Percentiles rank a stretch among this genome's conserved stretches.
Conservation (phyloP, 495 filamentous ascomycete genomes). For the Hypoxylon perforatum region DNA sequence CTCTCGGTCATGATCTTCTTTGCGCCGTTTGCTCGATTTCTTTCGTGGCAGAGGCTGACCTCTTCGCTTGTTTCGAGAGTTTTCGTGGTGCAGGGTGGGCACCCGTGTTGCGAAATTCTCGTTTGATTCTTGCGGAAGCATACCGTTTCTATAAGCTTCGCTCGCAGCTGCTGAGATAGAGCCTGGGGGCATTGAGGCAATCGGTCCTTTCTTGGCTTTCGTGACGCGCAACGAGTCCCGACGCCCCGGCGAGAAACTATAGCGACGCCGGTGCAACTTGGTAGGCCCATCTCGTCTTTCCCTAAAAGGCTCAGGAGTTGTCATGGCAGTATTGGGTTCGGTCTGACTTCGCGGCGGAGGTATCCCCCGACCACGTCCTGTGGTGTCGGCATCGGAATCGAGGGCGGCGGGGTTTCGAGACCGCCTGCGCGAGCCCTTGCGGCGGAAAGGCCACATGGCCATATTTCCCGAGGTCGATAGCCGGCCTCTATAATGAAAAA, state of each 20-base stretch:
- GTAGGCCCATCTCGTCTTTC: conserved; percentile 53
- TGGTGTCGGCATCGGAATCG: conserved; percentile 46
- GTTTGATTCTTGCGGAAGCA: conserved; percentile 44
- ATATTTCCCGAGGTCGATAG: conserved; percentile 57
- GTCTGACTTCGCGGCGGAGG: conserved; percentile 53
- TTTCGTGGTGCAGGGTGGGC: conserved; percentile 69
- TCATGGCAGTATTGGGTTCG: conserved; percentile 41
- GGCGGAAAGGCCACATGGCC: conserved; percentile 83
- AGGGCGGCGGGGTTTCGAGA: conserved; percentile 51
- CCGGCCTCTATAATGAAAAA: conserved; percentile 18
- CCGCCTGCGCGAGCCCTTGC: conserved; percentile 66
- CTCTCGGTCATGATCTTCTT: conserved; percentile 78
- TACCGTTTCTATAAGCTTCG: conserved; percentile 32
- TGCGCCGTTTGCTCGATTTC: conserved; percentile 81
- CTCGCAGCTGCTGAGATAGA: conserved; percentile 3
- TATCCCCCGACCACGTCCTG: conserved; percentile 36
- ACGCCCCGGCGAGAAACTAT: conserved; percentile 66
- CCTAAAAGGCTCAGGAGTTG: conserved; percentile 24
- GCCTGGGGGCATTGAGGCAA: conserved; percentile 44
- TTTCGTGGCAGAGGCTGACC: conserved; percentile 69
- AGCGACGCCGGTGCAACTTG: conserved; percentile 60
- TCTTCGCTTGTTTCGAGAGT: conserved; percentile 60
- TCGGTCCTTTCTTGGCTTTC: conserved; percentile 44
- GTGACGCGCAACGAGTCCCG: conserved; percentile 57
- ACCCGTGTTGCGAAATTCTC: conserved; percentile 56